These are phyloP conservation scores for Botrytis pseudocinerea DNA, from an alignment of 2,329 filamentous ascomycete genomes.

Conservation along the genomic window DNA sequence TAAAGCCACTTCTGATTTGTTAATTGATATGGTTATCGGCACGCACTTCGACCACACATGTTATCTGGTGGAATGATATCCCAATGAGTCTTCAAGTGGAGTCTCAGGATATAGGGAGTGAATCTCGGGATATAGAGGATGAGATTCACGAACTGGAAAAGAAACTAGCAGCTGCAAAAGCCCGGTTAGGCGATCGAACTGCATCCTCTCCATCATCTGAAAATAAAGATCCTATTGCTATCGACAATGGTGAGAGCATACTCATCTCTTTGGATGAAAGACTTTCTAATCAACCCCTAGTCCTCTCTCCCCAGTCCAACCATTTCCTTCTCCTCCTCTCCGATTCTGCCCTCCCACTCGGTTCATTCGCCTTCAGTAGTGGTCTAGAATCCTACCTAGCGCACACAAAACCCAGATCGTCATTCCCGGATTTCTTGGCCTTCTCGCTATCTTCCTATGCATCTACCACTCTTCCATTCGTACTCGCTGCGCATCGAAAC, in stretches of 20 bases:
- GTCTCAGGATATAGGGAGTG: slow-evolving; percentile 12
- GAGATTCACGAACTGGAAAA: slow-evolving; percentile 61
- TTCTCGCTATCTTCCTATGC: slow-evolving; percentile 72
- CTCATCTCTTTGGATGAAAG: neutral
- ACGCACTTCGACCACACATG: neutral
- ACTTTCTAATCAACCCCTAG: slow-evolving; percentile 28
- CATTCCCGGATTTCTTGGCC: slow-evolving; percentile 66
- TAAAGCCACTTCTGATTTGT: slow-evolving; percentile 1
- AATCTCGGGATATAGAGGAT: slow-evolving; percentile 41
- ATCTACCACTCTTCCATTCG: slow-evolving; percentile 71
- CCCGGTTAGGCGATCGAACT: slow-evolving; percentile 44
- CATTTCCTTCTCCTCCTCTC: slow-evolving; percentile 77
- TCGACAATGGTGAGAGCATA: slow-evolving; percentile 1
- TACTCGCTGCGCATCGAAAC: slow-evolving; percentile 64
- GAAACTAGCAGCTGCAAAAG: slow-evolving; percentile 45
- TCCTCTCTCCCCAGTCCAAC: slow-evolving; percentile 32
- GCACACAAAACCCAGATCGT: slow-evolving; percentile 55
- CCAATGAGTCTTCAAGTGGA: slow-evolving; percentile 17
- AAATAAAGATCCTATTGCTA: slow-evolving; percentile 30
- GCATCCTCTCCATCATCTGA: slow-evolving; percentile 32
- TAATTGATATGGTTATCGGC: neutral
- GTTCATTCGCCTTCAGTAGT: slow-evolving; percentile 84
- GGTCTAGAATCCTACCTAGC: slow-evolving; percentile 81
- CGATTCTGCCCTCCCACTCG: slow-evolving; percentile 78
- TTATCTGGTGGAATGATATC: slow-evolving; percentile 2